Evolutionary conservation across 805 yeast species (phyloP), one percentile per base, ranked within the genome.

Genomic region (Kazachstania africana): DNA sequence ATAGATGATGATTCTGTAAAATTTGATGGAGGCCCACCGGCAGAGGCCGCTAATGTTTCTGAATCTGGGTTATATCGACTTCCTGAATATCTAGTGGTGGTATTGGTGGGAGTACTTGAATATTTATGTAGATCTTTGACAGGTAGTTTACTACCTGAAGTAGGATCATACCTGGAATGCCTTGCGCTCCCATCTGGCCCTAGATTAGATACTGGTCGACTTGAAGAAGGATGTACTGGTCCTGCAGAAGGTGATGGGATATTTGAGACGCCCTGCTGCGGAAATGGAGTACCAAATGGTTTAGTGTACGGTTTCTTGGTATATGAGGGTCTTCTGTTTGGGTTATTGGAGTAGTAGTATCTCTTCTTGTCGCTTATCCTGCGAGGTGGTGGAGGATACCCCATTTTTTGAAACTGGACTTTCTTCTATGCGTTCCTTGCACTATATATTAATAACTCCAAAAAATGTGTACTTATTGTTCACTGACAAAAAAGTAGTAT

Each of bases 81-180:
- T 16, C 44, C 45, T 8, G 35, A 26, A 18, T 33, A 27, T 16
- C 42, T 40, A 24, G 35, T 37, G 10, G 36, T n/a, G n/a, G n/a
- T n/a, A n/a, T n/a, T n/a, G n/a, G n/a, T n/a, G n/a, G n/a, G n/a
- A 19, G 22, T 8, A 19, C 10, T 19, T 19, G 22, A 19, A 10
- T 19, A 19, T 19, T 6, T 6, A 8, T 19, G 22, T 19, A 10
- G 6, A 19, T 19, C 6, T 8, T 6, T 19, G 10, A 10, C 6
- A 19, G 22, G 22, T 19, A 19, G 9, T 8, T 19, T 10, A 19
- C 10, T 19, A 19, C 10, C 10, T 6, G 9, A 6, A 6, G 22
- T 38, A n/a, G 54, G 54, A 28, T 51, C 48, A 31, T 52, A 52
- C 20, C 57, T 36, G 3, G 55, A 48, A 3, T 43, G 47, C 35